Base-by-base conservation (phyloP, 2,329 filamentous ascomycete species). In the Rhinocladiella mackenziei region DNA sequence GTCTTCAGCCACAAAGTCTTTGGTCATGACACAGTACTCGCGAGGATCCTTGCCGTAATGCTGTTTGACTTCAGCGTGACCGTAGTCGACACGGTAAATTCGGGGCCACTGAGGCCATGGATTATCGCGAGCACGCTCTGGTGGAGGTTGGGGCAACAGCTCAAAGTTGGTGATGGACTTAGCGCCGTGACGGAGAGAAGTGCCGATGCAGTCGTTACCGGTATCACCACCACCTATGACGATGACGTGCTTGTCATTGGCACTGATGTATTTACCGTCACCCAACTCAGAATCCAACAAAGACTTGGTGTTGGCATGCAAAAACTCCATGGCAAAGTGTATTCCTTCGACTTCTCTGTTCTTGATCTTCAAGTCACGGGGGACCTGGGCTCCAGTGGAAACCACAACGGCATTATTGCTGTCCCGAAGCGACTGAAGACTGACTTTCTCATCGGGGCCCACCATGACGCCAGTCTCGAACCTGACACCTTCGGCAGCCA, bases 91-190 rank as follows among this genome's bases (percentile, higher is more conserved):
- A 58, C 91, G 89, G 77, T 95, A 96, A 65, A 96, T 89, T 60
- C 89, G 86, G 45, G 91, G 91, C 89, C 91, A 97, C 70, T 96
- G 91, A 7, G 91, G 91, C 91, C 91, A 97, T 51, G 91, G 91
- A 75, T 97, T 97, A 69, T 96, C 91, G 53, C 81, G 79, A 54
- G 86, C 89, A 70, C 91, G 88, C 76, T 94, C 84, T 48, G 86
- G 80, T 5, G 89, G 88, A 57, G 91, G 91, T 69, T 96, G 89
- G 20, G 91, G 91, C 52, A 97, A 77, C 45, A 97, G 76, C 73
- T 97, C 91, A 58, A 97, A 96, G 78, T 97, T 96, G 70, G 86
- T 86, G 53, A 97, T 87, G 1, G 87, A 94, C 71, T 94, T 95
- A 63, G 91, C 91, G 48, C 91, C 91, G 63, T 96, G 91, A 40